A percentile compares a stretch with the other conserved stretches of the same genome.
Conservation (phyloP, 2,329 filamentous ascomycete genomes). For the Lachnellula arida region DNA sequence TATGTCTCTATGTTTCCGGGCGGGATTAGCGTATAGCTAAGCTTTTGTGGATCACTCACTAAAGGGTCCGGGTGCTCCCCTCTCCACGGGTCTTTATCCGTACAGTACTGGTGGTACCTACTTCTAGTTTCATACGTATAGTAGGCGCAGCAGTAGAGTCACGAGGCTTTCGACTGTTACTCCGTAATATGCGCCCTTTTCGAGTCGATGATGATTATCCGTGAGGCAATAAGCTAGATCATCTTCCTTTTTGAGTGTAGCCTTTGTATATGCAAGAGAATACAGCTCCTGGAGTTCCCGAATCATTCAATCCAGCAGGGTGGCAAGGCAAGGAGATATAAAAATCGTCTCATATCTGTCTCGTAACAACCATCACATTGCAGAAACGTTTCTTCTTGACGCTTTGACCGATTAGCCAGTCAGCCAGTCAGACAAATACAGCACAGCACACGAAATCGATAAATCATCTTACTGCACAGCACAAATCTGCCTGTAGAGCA, state of each 20-base stretch:
- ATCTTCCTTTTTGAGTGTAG: too few relatives aligned
- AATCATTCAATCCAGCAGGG: background rate
- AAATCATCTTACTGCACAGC: background rate
- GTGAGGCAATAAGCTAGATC: background rate
- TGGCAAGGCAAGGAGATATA: background rate
- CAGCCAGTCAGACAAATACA: background rate
- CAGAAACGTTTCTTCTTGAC: background rate
- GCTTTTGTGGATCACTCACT: conserved; percentile 17
- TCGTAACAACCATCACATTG: background rate
- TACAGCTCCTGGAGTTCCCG: background rate
- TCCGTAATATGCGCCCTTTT: background rate
- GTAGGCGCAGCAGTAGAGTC: background rate
- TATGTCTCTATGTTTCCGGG: background rate
- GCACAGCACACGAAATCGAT: background rate
- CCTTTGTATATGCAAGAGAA: background rate
- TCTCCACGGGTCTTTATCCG: background rate
- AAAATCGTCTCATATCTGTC: conserved; percentile 8
- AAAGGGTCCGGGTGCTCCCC: background rate
- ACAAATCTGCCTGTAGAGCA: background rate
- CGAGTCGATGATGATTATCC: background rate
- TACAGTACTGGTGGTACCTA: background rate
- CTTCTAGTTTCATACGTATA: background rate
- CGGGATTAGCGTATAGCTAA: conserved; percentile 13
- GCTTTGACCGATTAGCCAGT: background rate
- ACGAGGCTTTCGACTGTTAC: too few relatives aligned